A percentile compares a stretch with the other conserved stretches of the same genome.
Conservation (phyloP, 2,329 filamentous ascomycete genomes). For the Arthrobotrys megalospora region DNA sequence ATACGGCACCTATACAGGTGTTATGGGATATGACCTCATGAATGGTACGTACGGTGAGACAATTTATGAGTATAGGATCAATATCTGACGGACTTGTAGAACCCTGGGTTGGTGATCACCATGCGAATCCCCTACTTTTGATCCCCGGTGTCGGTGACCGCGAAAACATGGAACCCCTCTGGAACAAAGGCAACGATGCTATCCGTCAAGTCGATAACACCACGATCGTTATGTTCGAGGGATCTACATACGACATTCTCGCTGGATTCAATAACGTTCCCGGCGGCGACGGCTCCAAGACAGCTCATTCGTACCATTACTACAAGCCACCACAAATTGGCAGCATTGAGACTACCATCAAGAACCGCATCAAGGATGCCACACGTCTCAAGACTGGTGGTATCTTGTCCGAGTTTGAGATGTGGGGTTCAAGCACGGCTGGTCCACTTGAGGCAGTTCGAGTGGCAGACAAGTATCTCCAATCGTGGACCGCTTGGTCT, state of each 20-base stretch:
- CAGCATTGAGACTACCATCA: slow-evolving; percentile 53
- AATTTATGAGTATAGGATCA: background rate
- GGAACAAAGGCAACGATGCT: slow-evolving; percentile 59
- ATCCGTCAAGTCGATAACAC: slow-evolving; percentile 54
- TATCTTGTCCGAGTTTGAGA: slow-evolving; percentile 51
- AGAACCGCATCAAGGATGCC: slow-evolving; percentile 56
- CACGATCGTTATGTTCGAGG: slow-evolving; percentile 59
- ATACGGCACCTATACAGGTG: slow-evolving; percentile 30
- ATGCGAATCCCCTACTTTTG: slow-evolving; percentile 50
- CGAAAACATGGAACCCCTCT: slow-evolving; percentile 51
- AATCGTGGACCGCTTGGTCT: slow-evolving; percentile 58
- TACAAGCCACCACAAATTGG: slow-evolving; percentile 58
- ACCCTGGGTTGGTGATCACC: slow-evolving; percentile 59
- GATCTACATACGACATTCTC: slow-evolving; percentile 53
- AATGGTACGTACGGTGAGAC: slow-evolving; percentile 33
- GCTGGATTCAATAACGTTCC: slow-evolving; percentile 59
- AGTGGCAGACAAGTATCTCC: slow-evolving; percentile 52
- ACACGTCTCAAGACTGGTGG: slow-evolving; percentile 47
- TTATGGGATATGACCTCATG: slow-evolving; percentile 61
- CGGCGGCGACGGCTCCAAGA: slow-evolving; percentile 58
- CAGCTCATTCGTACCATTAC: slow-evolving; percentile 59
- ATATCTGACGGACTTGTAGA: slow-evolving; percentile 25
- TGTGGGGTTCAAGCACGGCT: slow-evolving; percentile 37
- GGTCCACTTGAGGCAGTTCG: slow-evolving; percentile 39
- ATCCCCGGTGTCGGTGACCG: slow-evolving; percentile 52